Percentiles rank a stretch among this genome's conserved stretches.
Evolutionary conservation across 1,284 basidiomycete species (phyloP).

Genomic region (Ganoderma multipileum): DNA sequence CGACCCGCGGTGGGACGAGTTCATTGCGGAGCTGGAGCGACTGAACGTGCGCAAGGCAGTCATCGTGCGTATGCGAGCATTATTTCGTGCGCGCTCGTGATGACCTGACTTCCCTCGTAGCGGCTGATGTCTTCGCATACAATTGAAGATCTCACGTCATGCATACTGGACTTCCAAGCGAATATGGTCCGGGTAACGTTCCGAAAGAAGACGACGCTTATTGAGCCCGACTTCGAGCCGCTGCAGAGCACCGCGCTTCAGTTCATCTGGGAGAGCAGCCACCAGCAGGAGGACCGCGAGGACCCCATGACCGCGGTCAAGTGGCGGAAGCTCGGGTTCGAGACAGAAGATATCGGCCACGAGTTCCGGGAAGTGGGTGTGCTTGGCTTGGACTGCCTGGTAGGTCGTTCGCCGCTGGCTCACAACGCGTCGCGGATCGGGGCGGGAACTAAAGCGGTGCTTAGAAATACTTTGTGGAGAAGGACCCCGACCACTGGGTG

Average conservation of each 20-base stretch:
- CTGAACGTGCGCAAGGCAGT: conserved; percentile 86
- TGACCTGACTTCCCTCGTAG: conserved; percentile 46
- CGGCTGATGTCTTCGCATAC: conserved; percentile 88
- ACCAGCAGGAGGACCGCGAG: conserved; percentile 59
- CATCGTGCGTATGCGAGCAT: conserved; percentile 57
- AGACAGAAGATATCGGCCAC: conserved; percentile 78
- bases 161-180: conserved; percentile 92
- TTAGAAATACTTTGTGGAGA: conserved; percentile 47
- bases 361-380: conserved; percentile 89
- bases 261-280: conserved; percentile 76
- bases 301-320: conserved; percentile 58
- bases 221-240: conserved; percentile 72
- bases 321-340: conserved; percentile 85
- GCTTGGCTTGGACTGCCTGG: conserved; percentile 87
- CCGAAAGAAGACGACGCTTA: conserved; percentile 79
- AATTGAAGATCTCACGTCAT: conserved; percentile 85
- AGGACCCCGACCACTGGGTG: conserved; percentile 81
- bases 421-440: neutral
- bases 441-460: neutral
- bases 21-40: conserved; percentile 79
- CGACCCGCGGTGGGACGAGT: conserved; percentile 80
- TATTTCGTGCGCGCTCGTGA: neutral
- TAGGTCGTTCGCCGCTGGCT: conserved; percentile 43
- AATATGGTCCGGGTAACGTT: conserved; percentile 86
- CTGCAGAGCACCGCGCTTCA: conserved; percentile 69